Base-by-base conservation (phyloP, 305 asterid species). In the Coffea humblotiana region DNA sequence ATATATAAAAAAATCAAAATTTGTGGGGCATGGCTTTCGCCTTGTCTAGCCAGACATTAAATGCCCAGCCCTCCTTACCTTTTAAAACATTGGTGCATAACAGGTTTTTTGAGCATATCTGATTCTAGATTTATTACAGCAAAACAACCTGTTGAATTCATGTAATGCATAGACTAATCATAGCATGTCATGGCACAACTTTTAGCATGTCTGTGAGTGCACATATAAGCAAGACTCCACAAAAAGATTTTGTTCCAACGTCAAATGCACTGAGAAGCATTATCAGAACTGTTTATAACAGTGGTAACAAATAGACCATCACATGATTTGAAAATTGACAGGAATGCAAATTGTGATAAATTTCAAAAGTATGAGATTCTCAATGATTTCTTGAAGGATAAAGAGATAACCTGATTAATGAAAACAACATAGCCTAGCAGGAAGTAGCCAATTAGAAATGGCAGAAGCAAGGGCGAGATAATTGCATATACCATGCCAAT, bases 401-500 rank as follows among this genome's bases (percentile, higher is more conserved):
- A 83, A 77, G 75, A 82, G 70, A 66, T 58, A 56, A 91, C 98
- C 98, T 93, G 99, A 87, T 93, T 91, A 83, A 92, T 81, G 84
- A 90, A 91, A 81, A 95, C 97, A n/a, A 85, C 77, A 83, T 95
- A 95, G 83, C 99, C 99, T 56, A 95, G 89, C 51, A 91, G 88
- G 87, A 93, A 93, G 83, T 95, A 95, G 86, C 92, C 93, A 9
- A 89, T 91, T 66, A 95, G 91, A 83, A 95, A 93, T 0, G 97
- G 98, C 40, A 92, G 96, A 75, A 95, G 93, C 90, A 92, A 85
- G 11, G 99, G 99, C 21, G 99, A 89, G 67, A 95, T 97, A 77
- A 95, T 96, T 6, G 99, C 96, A 80, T 95, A 95, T 25, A 95
- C 98, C 96, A 89, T 92, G 84, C 99, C 99, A 23, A 95, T 93